Evolutionary conservation across 192 early-diverging fungal genomes (phyloP).

Genomic region (Coemansia sp.): DNA sequence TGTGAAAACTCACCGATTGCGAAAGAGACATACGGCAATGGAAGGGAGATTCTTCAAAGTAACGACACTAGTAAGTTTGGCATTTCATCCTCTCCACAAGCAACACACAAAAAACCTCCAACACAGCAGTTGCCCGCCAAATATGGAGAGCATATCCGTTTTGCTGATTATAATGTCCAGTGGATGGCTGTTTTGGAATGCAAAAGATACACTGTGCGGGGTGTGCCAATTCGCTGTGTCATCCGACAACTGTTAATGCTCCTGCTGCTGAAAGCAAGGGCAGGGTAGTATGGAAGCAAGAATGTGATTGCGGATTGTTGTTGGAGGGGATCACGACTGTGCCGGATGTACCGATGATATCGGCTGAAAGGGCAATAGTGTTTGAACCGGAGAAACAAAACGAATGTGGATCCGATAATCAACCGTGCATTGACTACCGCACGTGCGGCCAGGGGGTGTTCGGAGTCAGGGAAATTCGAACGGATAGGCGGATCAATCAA

Average conservation of each 20-base stretch:
- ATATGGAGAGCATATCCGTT: not conserved
- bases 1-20: not conserved
- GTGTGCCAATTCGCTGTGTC: not conserved
- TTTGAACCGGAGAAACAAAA: not conserved
- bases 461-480: not conserved
- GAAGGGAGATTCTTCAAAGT: not conserved
- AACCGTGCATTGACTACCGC: not conserved
- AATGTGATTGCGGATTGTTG: slow-evolving; percentile 10
- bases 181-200: not conserved
- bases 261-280: not conserved
- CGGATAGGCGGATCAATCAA: not conserved
- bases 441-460: slow-evolving; percentile 4
- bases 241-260: not conserved
- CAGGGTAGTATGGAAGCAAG: not conserved
- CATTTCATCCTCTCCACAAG: not conserved
- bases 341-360: not conserved
- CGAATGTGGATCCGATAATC: not conserved
- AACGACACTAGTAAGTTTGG: not conserved
- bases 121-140: not conserved
- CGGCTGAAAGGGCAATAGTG: not conserved
- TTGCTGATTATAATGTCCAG: not conserved
- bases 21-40: no score
- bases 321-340: no score
- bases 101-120: not conserved
- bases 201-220: not conserved